These are phyloP conservation scores for Colletotrichum simmondsii DNA, from an alignment of 2,329 filamentous ascomycete genomes.

Conservation along the genomic window DNA sequence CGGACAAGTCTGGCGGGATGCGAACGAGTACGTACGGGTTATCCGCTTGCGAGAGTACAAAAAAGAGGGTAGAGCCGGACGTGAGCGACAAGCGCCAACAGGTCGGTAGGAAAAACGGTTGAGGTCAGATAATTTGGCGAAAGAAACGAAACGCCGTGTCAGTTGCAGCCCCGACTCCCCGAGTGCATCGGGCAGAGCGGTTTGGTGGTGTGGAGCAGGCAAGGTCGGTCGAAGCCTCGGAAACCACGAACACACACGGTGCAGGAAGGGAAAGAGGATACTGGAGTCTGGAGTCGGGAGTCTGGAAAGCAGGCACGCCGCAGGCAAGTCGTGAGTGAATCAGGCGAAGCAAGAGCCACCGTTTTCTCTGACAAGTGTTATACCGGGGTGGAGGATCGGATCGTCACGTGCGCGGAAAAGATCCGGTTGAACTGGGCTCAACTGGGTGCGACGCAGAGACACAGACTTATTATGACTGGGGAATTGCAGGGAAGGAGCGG, in stretches of 20 bases:
- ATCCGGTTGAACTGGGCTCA: constrained; percentile 8
- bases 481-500: constrained; percentile 16
- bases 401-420: constrained; percentile 26
- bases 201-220: constrained; percentile 8
- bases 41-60: background rate
- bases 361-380: constrained; percentile 15
- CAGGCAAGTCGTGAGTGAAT: constrained; percentile 14
- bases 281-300: background rate
- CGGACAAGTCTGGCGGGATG: background rate
- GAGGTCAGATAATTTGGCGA: constrained; percentile 13
- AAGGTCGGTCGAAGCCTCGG: background rate
- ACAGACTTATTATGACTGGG: background rate
- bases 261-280: background rate
- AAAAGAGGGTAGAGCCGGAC: background rate
- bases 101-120: background rate
- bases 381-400: background rate
- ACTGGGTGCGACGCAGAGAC: too few relatives aligned
- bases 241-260: background rate
- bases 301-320: background rate
- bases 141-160: constrained; percentile 25
- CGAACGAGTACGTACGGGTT: constrained; percentile 8
- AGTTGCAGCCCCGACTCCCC: constrained; percentile 17
- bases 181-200: constrained; percentile 7
- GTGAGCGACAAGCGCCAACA: background rate
- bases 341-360: constrained; percentile 17